phyloP scores from a whole-genome alignment of 768 basidiomycete genomes.

The Amanita molliuscula region DNA sequence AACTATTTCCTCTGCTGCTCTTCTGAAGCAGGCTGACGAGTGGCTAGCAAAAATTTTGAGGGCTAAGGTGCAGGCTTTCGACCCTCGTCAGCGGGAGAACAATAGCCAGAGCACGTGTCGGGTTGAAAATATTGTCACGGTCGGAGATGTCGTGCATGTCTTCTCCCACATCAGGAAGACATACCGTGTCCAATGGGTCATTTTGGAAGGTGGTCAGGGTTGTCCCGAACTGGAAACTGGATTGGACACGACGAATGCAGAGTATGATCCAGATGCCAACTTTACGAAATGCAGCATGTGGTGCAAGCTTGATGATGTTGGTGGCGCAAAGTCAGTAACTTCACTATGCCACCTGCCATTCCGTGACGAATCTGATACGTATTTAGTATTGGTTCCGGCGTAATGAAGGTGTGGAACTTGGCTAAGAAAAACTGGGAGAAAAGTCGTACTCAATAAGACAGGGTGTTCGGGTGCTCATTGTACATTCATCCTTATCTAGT shows the following conservation, averaged over 20 bases:
- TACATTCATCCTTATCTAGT: not conserved
- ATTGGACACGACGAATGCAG: constrained; percentile 12
- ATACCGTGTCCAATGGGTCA: constrained; percentile 65
- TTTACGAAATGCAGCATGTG: constrained; percentile 29
- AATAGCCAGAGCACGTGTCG: constrained; percentile 11
- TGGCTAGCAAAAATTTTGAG: constrained; percentile 34
- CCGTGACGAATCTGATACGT: constrained; percentile 8
- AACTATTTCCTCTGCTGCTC: constrained; percentile 28
- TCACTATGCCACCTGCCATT: not conserved
- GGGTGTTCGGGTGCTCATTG: not conserved
- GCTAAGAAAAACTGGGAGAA: constrained; percentile 39
- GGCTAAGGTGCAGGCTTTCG: not conserved
- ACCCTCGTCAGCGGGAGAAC: constrained; percentile 5
- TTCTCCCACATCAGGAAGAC: constrained; percentile 91
- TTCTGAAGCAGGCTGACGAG: constrained; percentile 22
- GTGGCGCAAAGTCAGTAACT: constrained; percentile 47
- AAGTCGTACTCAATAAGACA: constrained; percentile 1
- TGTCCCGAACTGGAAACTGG: constrained; percentile 24
- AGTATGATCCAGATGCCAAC: constrained; percentile 6
- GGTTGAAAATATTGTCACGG: constrained; percentile 37
- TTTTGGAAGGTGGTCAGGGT: constrained; percentile 44
- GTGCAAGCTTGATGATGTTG: constrained; percentile 44
- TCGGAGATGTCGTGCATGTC: constrained; percentile 64
- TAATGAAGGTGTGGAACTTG: constrained; percentile 63
- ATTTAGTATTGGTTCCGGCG: constrained; percentile 61